Base-by-base conservation (phyloP, 108 stramenopile genomes). In the Nitzschia sp. region DNA sequence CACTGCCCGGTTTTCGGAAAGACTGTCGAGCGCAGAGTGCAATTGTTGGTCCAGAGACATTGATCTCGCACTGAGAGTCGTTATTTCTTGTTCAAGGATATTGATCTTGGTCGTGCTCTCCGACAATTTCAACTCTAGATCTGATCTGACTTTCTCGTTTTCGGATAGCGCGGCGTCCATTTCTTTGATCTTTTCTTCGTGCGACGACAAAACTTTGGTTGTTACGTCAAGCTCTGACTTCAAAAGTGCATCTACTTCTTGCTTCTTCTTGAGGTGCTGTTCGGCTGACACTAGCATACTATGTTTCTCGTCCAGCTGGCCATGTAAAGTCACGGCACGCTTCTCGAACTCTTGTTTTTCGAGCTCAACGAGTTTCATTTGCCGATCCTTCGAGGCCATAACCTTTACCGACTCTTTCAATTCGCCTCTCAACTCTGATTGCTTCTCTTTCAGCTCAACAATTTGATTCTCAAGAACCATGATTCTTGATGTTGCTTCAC, bases 391-490 rank as follows among this genome's bases (percentile, higher is more conserved):
- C 19, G 25, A 0, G 2, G 22, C 54, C 41, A 35, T 32, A 9
- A 33, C 38, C 21, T 3, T 17, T 22, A 28, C 38, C 19, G 31
- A 11, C 15, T 30, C 30, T 11, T 50, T 32, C 28, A 64, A 52
- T 8, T 50, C 47, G 13, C 5, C 33, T 50, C 27, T 50, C 31
- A 64, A 16, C 1, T 50, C 31, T 30, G 2, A 26, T 15, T 32
- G 28, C 3, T 59, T 16, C 21, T 32, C 28, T 6, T 63, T 52
- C 61, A 72, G 50, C 19, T 56, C 71, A n/a, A 15, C 26, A 36
- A 73, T 66, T 41, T 66, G 41, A 34, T 66, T 30, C 50, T 61
- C 69, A 8, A 71, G 47, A 1, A 25, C 2, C n/a, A 33, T 16
- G 31, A 71, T 41, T 41, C 28, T 60, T 22, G 58, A 52, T 11